A percentile compares a stretch with the other conserved stretches of the same genome.
These are phyloP conservation scores for Lepidium didymum DNA, from an alignment of 345 rosid species.

Conservation along the genomic window DNA sequence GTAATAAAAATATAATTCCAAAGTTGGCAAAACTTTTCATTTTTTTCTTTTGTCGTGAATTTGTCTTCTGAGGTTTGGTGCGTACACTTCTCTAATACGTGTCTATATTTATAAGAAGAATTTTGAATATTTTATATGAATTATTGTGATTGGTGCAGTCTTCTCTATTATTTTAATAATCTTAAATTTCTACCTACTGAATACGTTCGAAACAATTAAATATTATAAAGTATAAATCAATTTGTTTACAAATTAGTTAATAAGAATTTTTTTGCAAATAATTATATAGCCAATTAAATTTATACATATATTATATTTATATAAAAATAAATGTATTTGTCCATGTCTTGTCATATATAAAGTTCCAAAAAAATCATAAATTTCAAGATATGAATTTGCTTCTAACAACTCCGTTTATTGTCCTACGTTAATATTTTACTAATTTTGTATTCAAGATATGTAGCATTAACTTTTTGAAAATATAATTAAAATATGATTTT, in stretches of 20 bases:
- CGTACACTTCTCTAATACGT: not conserved
- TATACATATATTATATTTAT: not conserved
- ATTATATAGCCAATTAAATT: not conserved
- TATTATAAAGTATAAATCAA: not conserved
- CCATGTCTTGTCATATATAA: not conserved
- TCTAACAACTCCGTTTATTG: not conserved
- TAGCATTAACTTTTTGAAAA: not conserved
- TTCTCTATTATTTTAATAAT: not conserved
- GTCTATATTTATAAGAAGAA: slow-evolving; percentile 11
- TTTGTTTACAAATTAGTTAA: not conserved
- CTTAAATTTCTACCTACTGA: slow-evolving; percentile 5
- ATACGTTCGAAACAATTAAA: not conserved
- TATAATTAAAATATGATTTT: not conserved
- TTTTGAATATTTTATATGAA: not conserved
- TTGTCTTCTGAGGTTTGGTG: not conserved
- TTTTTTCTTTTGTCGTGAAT: not conserved
- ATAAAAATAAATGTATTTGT: not conserved
- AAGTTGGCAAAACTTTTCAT: slow-evolving; percentile 15
- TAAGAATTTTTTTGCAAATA: too few relatives aligned
- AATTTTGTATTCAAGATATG: not conserved
- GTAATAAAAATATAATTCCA: not conserved
- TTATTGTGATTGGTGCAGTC: slow-evolving; percentile 17
- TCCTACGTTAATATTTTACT: not conserved
- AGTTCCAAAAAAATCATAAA: not conserved
- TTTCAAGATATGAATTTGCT: not conserved